Evolutionary conservation across 805 yeast species (phyloP), one percentile per base, ranked within the genome.

Genomic region (Komagataella populi): DNA sequence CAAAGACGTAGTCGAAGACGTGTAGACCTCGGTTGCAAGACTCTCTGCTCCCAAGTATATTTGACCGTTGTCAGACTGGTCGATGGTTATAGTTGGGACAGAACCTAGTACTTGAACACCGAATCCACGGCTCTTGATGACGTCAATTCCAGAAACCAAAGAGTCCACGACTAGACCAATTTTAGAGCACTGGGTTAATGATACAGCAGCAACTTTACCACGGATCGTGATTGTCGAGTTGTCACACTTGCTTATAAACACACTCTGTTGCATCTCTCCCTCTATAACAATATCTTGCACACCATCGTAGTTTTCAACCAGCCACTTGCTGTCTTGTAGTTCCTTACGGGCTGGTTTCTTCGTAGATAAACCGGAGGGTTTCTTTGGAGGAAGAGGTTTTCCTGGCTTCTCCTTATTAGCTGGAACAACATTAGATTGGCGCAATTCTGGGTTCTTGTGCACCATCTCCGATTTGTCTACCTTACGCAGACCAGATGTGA

Each of bases 401-500:
- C 69, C 59, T 57, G 75, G 76, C 61, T 74, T 73, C 14, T 30
- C 39, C 39, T 30, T 30, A 30, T 8, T 30, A 1, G 71, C 64
- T 2, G 77, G 73, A 20, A 77, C 74, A 2, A 76, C 66, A 2
- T 81, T 73, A 4, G 78, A 66, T 8, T 71, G 75, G 60, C 96
- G 84, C 59, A 90, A 72, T 48, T 72, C 81, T 2, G 96, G 96
- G 66, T 89, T 87, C 69, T 88, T 89, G 68, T 88, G 96, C 20
- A 96, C 88, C 89, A 87, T 87, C 68, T 89, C 87, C 6, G 95
- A 83, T 70, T 81, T 87, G 58, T 90, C 97, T 45, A 91, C 97
- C 65, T 91, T 91, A 64, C 84, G 88, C 57, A 93, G 78, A 12
- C 89, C 87, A 43, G 89, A 72, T 1, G 98, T 90, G 60, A 93